These are phyloP conservation scores for Cytospora schulzeri DNA, from an alignment of 2,329 filamentous ascomycete species.

Conservation along the genomic window DNA sequence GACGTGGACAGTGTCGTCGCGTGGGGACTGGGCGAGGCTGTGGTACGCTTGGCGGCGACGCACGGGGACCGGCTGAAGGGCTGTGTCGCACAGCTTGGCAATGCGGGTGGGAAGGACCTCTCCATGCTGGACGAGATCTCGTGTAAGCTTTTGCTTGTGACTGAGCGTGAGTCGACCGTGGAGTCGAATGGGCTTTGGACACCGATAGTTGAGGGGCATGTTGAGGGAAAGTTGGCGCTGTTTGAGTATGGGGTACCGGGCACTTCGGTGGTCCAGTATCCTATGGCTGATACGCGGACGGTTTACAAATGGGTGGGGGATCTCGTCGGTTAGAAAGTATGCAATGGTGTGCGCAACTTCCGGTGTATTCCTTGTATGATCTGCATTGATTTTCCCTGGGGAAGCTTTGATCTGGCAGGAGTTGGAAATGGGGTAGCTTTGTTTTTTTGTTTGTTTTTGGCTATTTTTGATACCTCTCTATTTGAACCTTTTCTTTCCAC, in stretches of 20 bases:
- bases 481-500: conserved; percentile 13
- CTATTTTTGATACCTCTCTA: background rate
- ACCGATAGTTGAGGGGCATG: background rate
- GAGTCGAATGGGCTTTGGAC: conserved; percentile 14
- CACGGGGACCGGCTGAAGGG: background rate
- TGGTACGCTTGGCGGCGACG: background rate
- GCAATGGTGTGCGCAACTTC: background rate
- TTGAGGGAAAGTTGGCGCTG: background rate
- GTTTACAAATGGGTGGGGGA: conserved; percentile 32
- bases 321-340: conserved; percentile 9
- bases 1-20: conserved; percentile 59
- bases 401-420: background rate
- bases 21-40: conserved; percentile 47
- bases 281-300: background rate
- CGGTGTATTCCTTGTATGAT: background rate
- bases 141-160: conserved; percentile 13
- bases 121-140: background rate
- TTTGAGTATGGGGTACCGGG: conserved; percentile 6
- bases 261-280: background rate
- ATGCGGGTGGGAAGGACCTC: background rate
- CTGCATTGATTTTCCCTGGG: background rate
- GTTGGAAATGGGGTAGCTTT: background rate
- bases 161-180: background rate
- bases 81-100: background rate
- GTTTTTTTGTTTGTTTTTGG: background rate